Evolutionary conservation across 2,329 filamentous ascomycete genomes (phyloP).

Genomic region (Aspergillus amoenus): DNA sequence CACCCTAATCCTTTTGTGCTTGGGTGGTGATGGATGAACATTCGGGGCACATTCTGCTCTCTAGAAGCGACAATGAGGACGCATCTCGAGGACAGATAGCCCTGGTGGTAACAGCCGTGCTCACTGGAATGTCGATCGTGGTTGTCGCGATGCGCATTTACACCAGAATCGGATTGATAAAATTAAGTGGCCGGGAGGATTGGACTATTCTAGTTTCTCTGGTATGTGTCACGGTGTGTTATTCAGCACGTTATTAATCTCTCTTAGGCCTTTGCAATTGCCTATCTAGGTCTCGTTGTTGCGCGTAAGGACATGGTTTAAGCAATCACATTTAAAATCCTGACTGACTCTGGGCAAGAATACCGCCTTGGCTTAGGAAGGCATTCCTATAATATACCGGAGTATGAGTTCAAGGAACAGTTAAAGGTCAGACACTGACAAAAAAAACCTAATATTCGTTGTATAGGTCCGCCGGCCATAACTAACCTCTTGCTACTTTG

Average conservation of each 20-base stretch:
- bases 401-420: constrained; percentile 19
- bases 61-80: constrained; percentile 20
- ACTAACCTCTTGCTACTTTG: not conserved
- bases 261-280: constrained; percentile 16
- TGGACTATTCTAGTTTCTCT: constrained; percentile 30
- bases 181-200: constrained; percentile 34
- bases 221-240: constrained; percentile 12
- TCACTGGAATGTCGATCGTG: constrained; percentile 26
- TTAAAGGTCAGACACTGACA: not conserved
- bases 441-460: too few relatives aligned
- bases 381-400: constrained; percentile 20
- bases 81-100: constrained; percentile 25
- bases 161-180: constrained; percentile 29
- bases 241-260: not conserved
- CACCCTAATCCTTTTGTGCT: not conserved
- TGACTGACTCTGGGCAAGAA: constrained; percentile 22
- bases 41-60: constrained; percentile 16
- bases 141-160: constrained; percentile 31
- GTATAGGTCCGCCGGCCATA: too few relatives aligned
- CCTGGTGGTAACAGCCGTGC: constrained; percentile 30
- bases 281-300: constrained; percentile 30
- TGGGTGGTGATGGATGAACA: constrained; percentile 15
- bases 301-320: constrained; percentile 20
- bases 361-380: constrained; percentile 27
- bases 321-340: not conserved